These are phyloP conservation scores for Chenopodium album DNA, from an alignment of 148 eudicot species.

Conservation along the genomic window DNA sequence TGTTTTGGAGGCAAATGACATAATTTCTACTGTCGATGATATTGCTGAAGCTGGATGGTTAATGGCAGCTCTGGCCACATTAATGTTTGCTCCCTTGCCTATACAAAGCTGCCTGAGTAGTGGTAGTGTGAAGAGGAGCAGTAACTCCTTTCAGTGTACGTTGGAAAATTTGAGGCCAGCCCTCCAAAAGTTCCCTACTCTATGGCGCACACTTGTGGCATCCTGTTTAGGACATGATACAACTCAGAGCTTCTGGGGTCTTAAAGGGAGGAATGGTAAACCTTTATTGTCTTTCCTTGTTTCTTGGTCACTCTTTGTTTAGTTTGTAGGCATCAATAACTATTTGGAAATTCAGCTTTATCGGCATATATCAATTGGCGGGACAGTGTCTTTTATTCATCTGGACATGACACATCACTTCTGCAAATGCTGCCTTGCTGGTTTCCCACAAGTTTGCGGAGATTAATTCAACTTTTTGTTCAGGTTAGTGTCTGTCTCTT, in stretches of 20 bases:
- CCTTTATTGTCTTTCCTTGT: constrained; percentile 14
- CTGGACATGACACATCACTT: constrained; percentile 86
- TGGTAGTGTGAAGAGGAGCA: constrained; percentile 76
- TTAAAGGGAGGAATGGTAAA: constrained; percentile 60
- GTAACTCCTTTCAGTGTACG: constrained; percentile 84
- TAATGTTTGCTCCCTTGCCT: constrained; percentile 85
- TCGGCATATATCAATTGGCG: constrained; percentile 87
- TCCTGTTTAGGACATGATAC: constrained; percentile 88
- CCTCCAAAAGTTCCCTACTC: constrained; percentile 78
- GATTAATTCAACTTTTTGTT: constrained; percentile 88
- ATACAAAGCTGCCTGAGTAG: constrained; percentile 81
- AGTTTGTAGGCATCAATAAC: constrained; percentile 23
- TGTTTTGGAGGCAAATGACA: constrained; percentile 57
- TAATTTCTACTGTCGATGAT: constrained; percentile 85
- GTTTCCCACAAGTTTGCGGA: constrained; percentile 80
- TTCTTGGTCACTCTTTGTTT: constrained; percentile 16
- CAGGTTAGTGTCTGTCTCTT: constrained; percentile 51
- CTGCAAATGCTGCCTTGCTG: constrained; percentile 94
- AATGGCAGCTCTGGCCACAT: constrained; percentile 87
- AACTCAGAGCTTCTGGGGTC: constrained; percentile 44
- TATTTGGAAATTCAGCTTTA: constrained; percentile 56
- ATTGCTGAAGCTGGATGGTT: constrained; percentile 96
- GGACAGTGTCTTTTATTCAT: constrained; percentile 73
- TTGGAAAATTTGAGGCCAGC: constrained; percentile 93
- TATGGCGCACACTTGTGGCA: constrained; percentile 75